These are phyloP conservation scores for Colletotrichum shisoi DNA, from an alignment of 2,329 filamentous ascomycete species.

Conservation along the genomic window DNA sequence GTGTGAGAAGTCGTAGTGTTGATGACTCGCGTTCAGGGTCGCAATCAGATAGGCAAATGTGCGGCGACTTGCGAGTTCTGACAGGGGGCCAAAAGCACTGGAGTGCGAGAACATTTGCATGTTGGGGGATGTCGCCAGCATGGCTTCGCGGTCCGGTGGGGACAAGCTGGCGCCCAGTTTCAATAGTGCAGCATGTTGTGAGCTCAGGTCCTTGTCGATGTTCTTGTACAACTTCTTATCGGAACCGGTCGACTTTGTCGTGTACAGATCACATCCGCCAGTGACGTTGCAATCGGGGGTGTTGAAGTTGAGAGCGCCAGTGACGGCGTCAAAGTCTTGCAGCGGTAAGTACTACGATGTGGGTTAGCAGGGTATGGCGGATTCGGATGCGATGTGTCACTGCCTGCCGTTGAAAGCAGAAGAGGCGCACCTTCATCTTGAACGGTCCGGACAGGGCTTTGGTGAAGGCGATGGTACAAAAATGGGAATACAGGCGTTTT, in stretches of 20 bases:
- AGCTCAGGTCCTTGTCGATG: slow-evolving; percentile 90
- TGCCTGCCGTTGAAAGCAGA: slow-evolving; percentile 27
- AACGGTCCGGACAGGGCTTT: slow-evolving; percentile 27
- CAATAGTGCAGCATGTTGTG: slow-evolving; percentile 87
- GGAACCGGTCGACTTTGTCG: slow-evolving; percentile 90
- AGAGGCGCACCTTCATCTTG: slow-evolving; percentile 41
- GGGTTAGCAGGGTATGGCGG: slow-evolving; percentile 32
- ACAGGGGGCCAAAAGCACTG: slow-evolving; percentile 90
- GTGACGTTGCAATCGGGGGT: slow-evolving; percentile 91
- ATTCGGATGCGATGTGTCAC: slow-evolving; percentile 20
- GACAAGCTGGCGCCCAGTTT: slow-evolving; percentile 87
- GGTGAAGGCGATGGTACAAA: slow-evolving; percentile 21
- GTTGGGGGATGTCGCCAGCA: slow-evolving; percentile 70
- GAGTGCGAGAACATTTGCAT: slow-evolving; percentile 73
- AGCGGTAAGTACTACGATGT: slow-evolving; percentile 81
- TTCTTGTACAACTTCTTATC: slow-evolving; percentile 98
- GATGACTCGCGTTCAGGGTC: slow-evolving; percentile 91
- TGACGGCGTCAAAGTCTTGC: slow-evolving; percentile 88
- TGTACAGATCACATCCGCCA: slow-evolving; percentile 95
- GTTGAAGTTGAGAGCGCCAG: slow-evolving; percentile 92
- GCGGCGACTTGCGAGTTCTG: slow-evolving; percentile 84
- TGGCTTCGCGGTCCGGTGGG: slow-evolving; percentile 77
- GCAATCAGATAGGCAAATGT: slow-evolving; percentile 97
- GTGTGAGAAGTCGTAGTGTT: slow-evolving; percentile 93
- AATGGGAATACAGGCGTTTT: slow-evolving; percentile 26